A percentile compares a stretch with the other conserved stretches of the same genome.
Conservation (phyloP, 2,329 filamentous ascomycete species). For the Aspergillus sp. region DNA sequence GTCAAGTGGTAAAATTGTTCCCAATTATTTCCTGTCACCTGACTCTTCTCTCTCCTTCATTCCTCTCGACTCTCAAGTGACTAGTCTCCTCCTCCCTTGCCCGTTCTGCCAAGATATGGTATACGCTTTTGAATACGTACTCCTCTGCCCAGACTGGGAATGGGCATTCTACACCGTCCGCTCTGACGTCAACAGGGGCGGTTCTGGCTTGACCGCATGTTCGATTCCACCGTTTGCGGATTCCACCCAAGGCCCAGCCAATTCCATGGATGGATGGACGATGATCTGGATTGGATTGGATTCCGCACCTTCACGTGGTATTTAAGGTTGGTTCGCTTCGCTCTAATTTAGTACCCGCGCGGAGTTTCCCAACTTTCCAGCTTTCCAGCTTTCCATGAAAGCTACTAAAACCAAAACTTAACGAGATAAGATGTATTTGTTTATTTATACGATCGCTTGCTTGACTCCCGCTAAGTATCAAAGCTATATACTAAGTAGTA, state of each 20-base stretch:
- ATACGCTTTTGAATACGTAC: too few species aligned
- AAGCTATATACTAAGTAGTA: slow-evolving; percentile 3
- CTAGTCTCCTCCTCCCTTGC: neutral
- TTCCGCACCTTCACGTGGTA: neutral
- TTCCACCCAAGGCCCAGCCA: neutral
- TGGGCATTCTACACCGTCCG: neutral
- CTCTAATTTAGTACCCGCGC: neutral
- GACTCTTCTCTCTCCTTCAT: too few species aligned
- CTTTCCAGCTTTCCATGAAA: neutral
- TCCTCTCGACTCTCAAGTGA: too few species aligned
- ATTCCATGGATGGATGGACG: too few species aligned
- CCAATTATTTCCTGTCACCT: too few species aligned
- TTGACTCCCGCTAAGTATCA: slow-evolving; percentile 12
- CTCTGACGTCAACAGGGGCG: neutral
- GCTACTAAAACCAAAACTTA: neutral
- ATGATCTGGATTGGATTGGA: too few species aligned
- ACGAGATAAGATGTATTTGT: neutral
- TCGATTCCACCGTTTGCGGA: neutral
- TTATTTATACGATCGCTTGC: slow-evolving; percentile 2
- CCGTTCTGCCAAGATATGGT: too few species aligned
- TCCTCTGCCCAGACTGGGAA: neutral
- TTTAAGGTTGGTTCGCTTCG: neutral
- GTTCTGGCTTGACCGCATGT: neutral
- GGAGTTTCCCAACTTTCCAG: neutral
- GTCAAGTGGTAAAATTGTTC: too few species aligned